A percentile compares a stretch with the other conserved stretches of the same genome.
These are phyloP conservation scores for Patellifolia procumbens DNA, from an alignment of 179 eudicot genomes.

Conservation along the genomic window DNA sequence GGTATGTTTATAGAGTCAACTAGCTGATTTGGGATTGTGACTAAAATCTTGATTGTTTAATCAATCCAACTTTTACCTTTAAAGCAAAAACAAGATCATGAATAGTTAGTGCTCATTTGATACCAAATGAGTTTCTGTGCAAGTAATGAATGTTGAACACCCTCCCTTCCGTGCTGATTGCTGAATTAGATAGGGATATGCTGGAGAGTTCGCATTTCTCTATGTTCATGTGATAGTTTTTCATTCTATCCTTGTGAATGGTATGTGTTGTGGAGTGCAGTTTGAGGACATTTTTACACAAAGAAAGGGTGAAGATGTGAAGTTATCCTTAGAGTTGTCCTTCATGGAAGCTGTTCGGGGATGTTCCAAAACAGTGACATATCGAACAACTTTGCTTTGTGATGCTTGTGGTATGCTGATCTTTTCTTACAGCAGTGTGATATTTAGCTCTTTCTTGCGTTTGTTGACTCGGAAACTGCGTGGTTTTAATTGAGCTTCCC, in stretches of 20 bases:
- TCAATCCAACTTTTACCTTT: neutral
- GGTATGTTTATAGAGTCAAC: neutral
- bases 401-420: constrained; percentile 74
- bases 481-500: neutral
- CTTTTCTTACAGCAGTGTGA: neutral
- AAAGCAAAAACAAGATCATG: neutral
- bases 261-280: constrained; percentile 28
- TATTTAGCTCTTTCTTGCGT: neutral
- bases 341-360: constrained; percentile 99
- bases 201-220: neutral
- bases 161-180: no score
- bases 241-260: neutral
- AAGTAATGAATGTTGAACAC: neutral
- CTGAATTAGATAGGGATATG: neutral
- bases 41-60: neutral
- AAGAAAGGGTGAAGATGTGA: constrained; percentile 50
- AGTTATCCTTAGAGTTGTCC: constrained; percentile 77
- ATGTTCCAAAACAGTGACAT: constrained; percentile 68
- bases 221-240: neutral
- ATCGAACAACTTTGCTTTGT: constrained; percentile 73
- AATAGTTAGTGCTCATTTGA: neutral
- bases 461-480: neutral
- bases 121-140: neutral
- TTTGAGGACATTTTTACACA: constrained; percentile 23
- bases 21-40: neutral